A percentile compares a stretch with the other conserved stretches of the same genome.
These are phyloP conservation scores for Syzygium syzygioides DNA, from an alignment of 441 rosid species.

Conservation along the genomic window DNA sequence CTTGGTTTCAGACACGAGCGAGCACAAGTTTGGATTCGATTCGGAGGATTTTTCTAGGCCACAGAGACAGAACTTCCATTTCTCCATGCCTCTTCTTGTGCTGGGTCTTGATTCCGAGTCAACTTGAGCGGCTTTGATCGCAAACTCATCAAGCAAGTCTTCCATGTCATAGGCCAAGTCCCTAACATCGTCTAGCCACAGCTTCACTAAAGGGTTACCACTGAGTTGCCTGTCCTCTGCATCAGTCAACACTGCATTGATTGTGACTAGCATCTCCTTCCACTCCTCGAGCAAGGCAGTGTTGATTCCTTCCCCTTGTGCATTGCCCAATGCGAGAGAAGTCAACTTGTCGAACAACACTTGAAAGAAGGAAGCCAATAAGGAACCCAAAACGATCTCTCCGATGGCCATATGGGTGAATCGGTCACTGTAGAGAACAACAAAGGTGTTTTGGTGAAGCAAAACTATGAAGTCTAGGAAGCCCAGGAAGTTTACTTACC, in stretches of 20 bases:
- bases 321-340: neutral
- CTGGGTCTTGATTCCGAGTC: neutral
- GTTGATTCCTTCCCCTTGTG: rapidly evolving
- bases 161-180: neutral
- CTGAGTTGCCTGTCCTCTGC: neutral
- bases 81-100: rapidly evolving
- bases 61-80: neutral
- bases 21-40: rapidly evolving
- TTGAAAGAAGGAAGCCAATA: neutral
- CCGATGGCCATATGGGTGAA: neutral
- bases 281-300: rapidly evolving
- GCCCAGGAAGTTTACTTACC: rapidly evolving
- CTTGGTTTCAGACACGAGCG: rapidly evolving
- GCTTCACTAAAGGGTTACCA: rapidly evolving
- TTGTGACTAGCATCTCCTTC: rapidly evolving
- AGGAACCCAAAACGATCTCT: neutral
- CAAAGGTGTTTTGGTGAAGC: neutral
- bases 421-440: neutral
- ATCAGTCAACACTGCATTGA: rapidly evolving
- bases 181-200: rapidly evolving
- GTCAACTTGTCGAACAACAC: neutral
- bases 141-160: neutral
- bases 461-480: neutral
- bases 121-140: rapidly evolving
- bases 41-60: neutral